Evolutionary conservation across 805 yeast genomes (phyloP).

Genomic region (Yamadazyma sp.): DNA sequence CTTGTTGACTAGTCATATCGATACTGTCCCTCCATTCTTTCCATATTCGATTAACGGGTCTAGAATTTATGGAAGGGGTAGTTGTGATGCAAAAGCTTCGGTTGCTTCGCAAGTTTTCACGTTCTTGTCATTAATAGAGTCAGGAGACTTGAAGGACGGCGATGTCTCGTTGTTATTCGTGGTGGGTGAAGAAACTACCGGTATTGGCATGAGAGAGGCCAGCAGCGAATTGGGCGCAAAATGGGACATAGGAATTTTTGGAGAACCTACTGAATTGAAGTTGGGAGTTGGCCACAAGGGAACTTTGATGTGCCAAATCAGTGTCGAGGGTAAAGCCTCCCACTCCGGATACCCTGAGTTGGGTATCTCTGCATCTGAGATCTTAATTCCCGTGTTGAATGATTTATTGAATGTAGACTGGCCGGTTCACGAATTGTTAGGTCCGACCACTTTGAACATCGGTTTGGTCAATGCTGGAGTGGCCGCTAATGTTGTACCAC

Average conservation of each 20-base stretch:
- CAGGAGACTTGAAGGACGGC: slow-evolving; percentile 44
- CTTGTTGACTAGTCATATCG: slow-evolving; percentile 63
- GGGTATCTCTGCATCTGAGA: slow-evolving; percentile 62
- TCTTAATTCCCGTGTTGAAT: slow-evolving; percentile 50
- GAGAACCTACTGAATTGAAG: slow-evolving; percentile 73
- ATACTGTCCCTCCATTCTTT: slow-evolving; percentile 69
- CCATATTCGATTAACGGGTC: slow-evolving; percentile 50
- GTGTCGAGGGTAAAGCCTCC: slow-evolving; percentile 55
- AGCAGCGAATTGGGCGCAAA: slow-evolving; percentile 36
- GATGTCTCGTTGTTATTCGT: slow-evolving; percentile 61
- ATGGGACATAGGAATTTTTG: slow-evolving; percentile 67
- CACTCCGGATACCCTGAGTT: slow-evolving; percentile 73
- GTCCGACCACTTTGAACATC: slow-evolving; percentile 60
- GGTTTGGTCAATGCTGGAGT: slow-evolving; percentile 61
- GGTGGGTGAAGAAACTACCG: slow-evolving; percentile 71
- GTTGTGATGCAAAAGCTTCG: slow-evolving; percentile 71
- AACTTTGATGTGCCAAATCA: slow-evolving; percentile 39
- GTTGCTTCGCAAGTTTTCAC: slow-evolving; percentile 64
- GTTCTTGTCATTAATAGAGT: slow-evolving; percentile 44
- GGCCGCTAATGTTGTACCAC: slow-evolving; percentile 67
- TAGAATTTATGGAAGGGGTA: slow-evolving; percentile 62
- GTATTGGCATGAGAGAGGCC: slow-evolving; percentile 58
- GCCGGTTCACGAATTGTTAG: slow-evolving; percentile 55
- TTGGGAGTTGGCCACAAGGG: slow-evolving; percentile 75
- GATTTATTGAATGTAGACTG: slow-evolving; percentile 42